Percentiles rank a stretch among this genome's conserved stretches.
phyloP scores from a whole-genome alignment of 148 eudicot genomes.

The Amaranthus cruentus region DNA sequence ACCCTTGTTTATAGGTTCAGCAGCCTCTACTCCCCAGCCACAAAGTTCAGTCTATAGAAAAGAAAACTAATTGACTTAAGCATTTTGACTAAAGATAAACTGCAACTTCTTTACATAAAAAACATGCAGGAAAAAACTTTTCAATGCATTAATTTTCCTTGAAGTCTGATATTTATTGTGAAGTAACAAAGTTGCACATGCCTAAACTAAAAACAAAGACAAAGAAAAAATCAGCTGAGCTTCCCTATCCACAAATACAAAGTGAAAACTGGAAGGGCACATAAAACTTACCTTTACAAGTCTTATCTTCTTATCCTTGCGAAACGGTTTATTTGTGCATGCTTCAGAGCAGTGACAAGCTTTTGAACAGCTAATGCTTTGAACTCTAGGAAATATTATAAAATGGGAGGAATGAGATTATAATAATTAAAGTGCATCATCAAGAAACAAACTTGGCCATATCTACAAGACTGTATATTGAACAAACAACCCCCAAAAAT shows the following conservation, averaged over 20 bases:
- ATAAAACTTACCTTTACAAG: slow-evolving; percentile 52
- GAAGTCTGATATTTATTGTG: background rate
- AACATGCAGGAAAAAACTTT: no score
- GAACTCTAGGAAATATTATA: slow-evolving; percentile 52
- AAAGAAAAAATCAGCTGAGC: background rate
- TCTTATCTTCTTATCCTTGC: slow-evolving; percentile 70
- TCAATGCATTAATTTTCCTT: background rate
- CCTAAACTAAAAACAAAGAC: background rate
- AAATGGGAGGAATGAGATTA: background rate
- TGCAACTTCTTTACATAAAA: background rate
- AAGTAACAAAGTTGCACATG: background rate
- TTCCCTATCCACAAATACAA: background rate
- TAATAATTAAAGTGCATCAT: background rate
- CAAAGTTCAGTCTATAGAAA: slow-evolving; percentile 65
- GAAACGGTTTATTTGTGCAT: slow-evolving; percentile 83
- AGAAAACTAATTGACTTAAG: background rate
- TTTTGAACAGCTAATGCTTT: slow-evolving; percentile 90
- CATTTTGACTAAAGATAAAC: slow-evolving; percentile 1
- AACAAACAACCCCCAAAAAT: background rate
- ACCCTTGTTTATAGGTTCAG: slow-evolving; percentile 53
- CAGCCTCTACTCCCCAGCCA: slow-evolving; percentile 87
- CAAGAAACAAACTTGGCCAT: background rate
- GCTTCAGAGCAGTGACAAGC: slow-evolving; percentile 75
- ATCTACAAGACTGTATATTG: background rate
- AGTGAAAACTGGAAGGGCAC: background rate